These are phyloP conservation scores for Citrus mangshanensis DNA, from an alignment of 345 rosid genomes.

Conservation along the genomic window DNA sequence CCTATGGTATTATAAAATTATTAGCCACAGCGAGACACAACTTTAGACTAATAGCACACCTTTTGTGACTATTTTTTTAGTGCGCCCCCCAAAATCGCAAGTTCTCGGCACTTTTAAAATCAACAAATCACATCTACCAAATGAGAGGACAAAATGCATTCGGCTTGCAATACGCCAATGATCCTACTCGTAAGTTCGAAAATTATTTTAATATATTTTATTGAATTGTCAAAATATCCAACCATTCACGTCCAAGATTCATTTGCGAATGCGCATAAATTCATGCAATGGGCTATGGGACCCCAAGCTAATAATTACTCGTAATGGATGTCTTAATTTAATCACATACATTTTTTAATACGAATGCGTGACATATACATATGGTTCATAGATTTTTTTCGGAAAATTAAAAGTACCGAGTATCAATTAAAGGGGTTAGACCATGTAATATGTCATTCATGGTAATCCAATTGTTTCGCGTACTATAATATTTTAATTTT, in stretches of 20 bases:
- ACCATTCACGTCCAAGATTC: neutral
- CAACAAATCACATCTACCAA: too few relatives aligned
- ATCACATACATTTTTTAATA: neutral
- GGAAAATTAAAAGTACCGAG: neutral
- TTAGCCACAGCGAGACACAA: neutral
- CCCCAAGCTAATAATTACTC: neutral
- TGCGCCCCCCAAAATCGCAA: neutral
- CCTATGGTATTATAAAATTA: neutral
- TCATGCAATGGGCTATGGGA: neutral
- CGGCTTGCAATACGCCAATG: neutral
- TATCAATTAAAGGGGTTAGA: neutral
- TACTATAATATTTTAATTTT: too few relatives aligned
- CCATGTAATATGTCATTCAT: too few relatives aligned
- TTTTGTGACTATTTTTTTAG: neutral
- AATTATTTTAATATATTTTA: neutral
- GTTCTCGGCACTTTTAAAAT: neutral
- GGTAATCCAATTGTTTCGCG: too few relatives aligned
- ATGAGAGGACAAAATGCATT: neutral
- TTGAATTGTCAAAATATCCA: neutral
- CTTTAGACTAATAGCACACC: slow-evolving; percentile 8
- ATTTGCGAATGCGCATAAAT: neutral
- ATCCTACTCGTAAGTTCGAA: neutral
- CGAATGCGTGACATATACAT: neutral
- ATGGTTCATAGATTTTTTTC: too few relatives aligned
- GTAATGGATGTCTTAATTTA: neutral